Conservation (phyloP, 169 alveolate genomes). For the Babesia gibsoni region DNA sequence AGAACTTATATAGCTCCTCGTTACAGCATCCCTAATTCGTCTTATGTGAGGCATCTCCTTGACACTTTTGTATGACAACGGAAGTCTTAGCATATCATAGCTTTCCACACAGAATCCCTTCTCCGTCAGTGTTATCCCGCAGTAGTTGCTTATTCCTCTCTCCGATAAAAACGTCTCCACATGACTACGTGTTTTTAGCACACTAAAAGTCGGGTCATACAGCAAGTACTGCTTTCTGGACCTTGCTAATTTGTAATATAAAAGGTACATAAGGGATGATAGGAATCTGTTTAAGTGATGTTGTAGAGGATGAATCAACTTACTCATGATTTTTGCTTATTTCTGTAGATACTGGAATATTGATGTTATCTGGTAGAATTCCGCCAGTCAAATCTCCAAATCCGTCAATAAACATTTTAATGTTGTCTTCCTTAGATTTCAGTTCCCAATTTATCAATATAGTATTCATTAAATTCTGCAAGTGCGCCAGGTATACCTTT, state of each 20-base stretch:
- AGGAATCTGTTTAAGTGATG: neutral
- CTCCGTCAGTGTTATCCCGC: constrained; percentile 27
- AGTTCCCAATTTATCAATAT: constrained; percentile 29
- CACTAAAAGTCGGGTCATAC: constrained; percentile 52
- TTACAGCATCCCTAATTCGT: constrained; percentile 6
- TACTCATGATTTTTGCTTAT: neutral
- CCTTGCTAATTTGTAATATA: constrained; percentile 21
- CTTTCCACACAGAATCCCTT: constrained; percentile 53
- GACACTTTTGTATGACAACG: constrained; percentile 18
- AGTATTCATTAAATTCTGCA: constrained; percentile 21
- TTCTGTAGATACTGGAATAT: neutral
- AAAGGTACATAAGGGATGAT: constrained; percentile 41
- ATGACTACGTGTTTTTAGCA: constrained; percentile 41
- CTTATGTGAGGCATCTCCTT: constrained; percentile 1
- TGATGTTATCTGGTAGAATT: neutral
- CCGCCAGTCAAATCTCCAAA: constrained; percentile 9
- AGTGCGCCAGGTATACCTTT: constrained; percentile 36
- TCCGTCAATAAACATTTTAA: constrained; percentile 31
- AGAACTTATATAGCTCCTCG: constrained; percentile 30
- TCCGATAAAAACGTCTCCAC: constrained; percentile 40
- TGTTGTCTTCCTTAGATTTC: constrained; percentile 23
- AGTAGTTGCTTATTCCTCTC: constrained; percentile 26
- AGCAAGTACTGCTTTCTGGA: constrained; percentile 50
- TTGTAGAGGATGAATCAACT: neutral
- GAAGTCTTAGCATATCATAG: constrained; percentile 18